Conservation (phyloP, 192 early-diverging fungal species). For the Gryganskiella cystojenkinii region DNA sequence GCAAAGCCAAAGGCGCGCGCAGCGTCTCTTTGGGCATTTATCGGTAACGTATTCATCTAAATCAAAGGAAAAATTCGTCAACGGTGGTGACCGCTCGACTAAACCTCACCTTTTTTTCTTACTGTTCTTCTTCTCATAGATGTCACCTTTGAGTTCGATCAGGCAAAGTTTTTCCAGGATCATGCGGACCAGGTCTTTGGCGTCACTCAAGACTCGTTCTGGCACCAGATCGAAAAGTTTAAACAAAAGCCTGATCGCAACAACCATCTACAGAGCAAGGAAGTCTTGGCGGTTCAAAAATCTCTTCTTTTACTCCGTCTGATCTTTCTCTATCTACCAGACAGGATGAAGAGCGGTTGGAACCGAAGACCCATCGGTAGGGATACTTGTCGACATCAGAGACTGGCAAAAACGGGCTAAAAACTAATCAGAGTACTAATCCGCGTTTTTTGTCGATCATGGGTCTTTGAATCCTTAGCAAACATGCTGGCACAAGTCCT, state of each 20-base stretch:
- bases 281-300: conserved; percentile 71
- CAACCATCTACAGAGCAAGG: conserved; percentile 68
- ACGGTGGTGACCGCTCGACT: too few species aligned
- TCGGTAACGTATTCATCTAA: conserved; percentile 73
- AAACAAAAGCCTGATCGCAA: conserved; percentile 71
- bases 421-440: background rate
- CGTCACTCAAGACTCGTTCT: conserved; percentile 75
- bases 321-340: conserved; percentile 72
- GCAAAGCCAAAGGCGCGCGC: conserved; percentile 78
- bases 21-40: conserved; percentile 71
- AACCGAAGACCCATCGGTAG: conserved; percentile 72
- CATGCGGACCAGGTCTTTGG: conserved; percentile 75
- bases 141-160: conserved; percentile 73
- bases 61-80: too few species aligned
- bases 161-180: conserved; percentile 82
- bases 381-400: background rate
- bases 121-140: too few species aligned
- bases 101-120: too few species aligned
- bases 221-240: conserved; percentile 79
- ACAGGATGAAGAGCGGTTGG: conserved; percentile 82
- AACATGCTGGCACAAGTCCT: conserved; percentile 73
- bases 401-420: background rate
- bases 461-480: conserved; percentile 45
- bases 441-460: background rate
- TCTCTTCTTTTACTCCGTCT: conserved; percentile 71